Conservation (phyloP, 2,329 filamentous ascomycete species). For the Talaromyces amestolkiae region DNA sequence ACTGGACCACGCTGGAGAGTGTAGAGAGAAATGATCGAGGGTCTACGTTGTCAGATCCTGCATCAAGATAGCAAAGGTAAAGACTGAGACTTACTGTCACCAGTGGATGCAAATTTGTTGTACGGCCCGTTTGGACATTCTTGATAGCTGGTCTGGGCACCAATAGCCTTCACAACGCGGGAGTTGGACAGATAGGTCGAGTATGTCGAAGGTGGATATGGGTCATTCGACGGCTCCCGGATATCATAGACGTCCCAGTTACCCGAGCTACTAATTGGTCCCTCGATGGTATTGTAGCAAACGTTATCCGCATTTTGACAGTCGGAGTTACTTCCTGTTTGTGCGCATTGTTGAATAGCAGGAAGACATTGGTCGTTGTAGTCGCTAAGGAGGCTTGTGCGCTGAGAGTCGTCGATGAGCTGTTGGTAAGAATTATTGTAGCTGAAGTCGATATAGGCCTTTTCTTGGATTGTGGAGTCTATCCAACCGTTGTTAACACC, state of each 20-base stretch:
- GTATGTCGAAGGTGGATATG: constrained; percentile 63
- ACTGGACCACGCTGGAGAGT: constrained; percentile 47
- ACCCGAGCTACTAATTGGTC: background rate
- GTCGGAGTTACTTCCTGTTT: background rate
- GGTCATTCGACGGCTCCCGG: constrained; percentile 43
- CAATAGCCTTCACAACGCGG: constrained; percentile 58
- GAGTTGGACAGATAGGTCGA: constrained; percentile 63
- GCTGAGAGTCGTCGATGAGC: background rate
- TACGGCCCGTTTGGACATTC: constrained; percentile 13
- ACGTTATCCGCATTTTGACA: background rate
- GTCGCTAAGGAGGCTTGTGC: background rate
- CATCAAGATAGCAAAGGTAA: background rate
- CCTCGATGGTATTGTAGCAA: background rate
- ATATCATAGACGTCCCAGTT: constrained; percentile 14
- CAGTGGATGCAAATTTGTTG: constrained; percentile 34
- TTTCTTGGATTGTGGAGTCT: constrained; percentile 50
- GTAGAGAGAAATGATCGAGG: background rate
- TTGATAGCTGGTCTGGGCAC: constrained; percentile 59
- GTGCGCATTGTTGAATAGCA: background rate
- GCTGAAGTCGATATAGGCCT: constrained; percentile 51
- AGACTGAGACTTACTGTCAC: constrained; percentile 33
- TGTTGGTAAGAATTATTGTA: constrained; percentile 48
- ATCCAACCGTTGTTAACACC: constrained; percentile 58
- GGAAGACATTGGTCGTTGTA: constrained; percentile 47
- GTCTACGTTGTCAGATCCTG: background rate